phyloP scores from a whole-genome alignment of 768 basidiomycete species.

The Serendipita indica region DNA sequence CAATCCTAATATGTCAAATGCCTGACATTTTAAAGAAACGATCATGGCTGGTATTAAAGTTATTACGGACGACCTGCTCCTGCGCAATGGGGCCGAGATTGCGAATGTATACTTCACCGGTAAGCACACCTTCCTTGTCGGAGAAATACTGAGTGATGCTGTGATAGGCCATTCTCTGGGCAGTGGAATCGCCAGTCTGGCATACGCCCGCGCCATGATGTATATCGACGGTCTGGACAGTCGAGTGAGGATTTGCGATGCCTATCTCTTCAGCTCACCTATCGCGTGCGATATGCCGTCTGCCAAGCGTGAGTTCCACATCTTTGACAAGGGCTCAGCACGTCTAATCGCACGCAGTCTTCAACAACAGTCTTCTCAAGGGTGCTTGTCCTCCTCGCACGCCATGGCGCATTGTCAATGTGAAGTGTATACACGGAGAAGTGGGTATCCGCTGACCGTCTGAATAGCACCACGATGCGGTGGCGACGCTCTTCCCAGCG shows the following conservation, averaged over 20 bases:
- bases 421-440: neutral
- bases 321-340: neutral
- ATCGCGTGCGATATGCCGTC: conserved; percentile 10
- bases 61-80: neutral
- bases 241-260: conserved; percentile 14
- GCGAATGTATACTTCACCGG: conserved; percentile 6
- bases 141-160: neutral
- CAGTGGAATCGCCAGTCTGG: conserved; percentile 16
- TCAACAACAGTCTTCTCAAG: conserved; percentile 11
- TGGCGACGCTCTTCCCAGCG: conserved; percentile 16
- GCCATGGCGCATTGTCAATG: conserved; percentile 15
- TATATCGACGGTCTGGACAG: conserved; percentile 7
- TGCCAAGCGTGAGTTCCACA: neutral
- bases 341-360: conserved; percentile 8
- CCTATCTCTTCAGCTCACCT: conserved; percentile 16
- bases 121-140: neutral
- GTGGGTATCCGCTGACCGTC: conserved; percentile 3
- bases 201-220: conserved; percentile 13
- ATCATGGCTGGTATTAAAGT: neutral
- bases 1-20: neutral
- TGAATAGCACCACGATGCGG: conserved; percentile 13
- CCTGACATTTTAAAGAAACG: neutral
- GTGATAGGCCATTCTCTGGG: conserved; percentile 15
- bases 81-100: neutral
- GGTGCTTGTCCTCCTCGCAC: conserved; percentile 9